Percentiles rank a stretch among this genome's conserved stretches.
phyloP scores from a whole-genome alignment of 129 eudicot species.

The Tanacetum coccineum region DNA sequence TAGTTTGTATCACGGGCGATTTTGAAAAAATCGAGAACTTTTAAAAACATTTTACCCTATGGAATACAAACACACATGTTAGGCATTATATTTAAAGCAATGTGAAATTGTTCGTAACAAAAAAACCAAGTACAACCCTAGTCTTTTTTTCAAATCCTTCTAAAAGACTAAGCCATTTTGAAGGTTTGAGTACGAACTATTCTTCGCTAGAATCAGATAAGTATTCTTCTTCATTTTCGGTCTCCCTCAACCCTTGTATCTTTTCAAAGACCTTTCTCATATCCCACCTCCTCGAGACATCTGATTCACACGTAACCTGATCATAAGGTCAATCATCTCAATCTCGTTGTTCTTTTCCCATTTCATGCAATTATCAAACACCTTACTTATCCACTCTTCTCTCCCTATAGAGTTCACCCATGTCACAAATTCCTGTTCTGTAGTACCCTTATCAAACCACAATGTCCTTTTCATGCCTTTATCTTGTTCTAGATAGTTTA shows the following conservation, averaged over 20 bases:
- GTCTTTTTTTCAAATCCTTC: too few species aligned
- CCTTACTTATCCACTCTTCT: slow-evolving; percentile 49
- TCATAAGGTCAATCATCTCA: slow-evolving; percentile 48
- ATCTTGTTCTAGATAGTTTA: slow-evolving; percentile 40
- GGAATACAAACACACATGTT: too few species aligned
- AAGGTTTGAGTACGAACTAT: too few species aligned
- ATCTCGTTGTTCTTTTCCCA: slow-evolving; percentile 31
- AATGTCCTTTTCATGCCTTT: too few species aligned
- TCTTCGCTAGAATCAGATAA: slow-evolving; percentile 40
- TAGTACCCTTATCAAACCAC: slow-evolving; percentile 33
- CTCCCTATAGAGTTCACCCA: slow-evolving; percentile 52
- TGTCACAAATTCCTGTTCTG: slow-evolving; percentile 37
- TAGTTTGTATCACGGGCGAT: too few species aligned
- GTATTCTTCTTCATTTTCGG: slow-evolving; percentile 35
- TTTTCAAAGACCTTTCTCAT: slow-evolving; percentile 35
- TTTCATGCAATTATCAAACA: slow-evolving; percentile 55
- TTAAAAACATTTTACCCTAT: too few species aligned
- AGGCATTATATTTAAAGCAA: too few species aligned
- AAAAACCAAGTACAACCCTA: too few species aligned
- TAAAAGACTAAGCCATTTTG: too few species aligned
- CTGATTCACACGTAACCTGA: slow-evolving; percentile 49
- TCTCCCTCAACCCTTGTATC: slow-evolving; percentile 50
- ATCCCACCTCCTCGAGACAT: slow-evolving; percentile 46
- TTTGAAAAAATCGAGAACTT: too few species aligned
- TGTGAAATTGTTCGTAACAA: too few species aligned